phyloP scores from a whole-genome alignment of 306 rosid genomes.

The Luffa acutangula region DNA sequence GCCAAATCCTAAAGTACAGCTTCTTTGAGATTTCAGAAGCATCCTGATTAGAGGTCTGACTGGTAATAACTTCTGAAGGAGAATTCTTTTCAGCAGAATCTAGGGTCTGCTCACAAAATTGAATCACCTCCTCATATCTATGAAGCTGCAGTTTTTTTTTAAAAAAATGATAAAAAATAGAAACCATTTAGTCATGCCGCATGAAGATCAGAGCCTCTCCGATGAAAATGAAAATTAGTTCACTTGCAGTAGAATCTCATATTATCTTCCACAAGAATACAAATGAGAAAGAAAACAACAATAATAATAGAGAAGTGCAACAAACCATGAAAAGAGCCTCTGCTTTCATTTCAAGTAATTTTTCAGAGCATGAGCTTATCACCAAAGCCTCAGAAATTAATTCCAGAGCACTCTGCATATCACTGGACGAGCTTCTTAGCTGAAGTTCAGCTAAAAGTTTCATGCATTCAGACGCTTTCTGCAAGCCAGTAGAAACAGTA shows the following conservation, averaged over 20 bases:
- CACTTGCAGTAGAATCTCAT: conserved; percentile 11
- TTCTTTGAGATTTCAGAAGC: conserved; percentile 32
- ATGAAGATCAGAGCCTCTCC: not conserved
- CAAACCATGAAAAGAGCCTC: conserved; percentile 72
- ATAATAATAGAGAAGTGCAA: not conserved
- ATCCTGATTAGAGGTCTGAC: conserved; percentile 27
- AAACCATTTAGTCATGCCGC: not conserved
- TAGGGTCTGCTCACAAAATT: conserved; percentile 61
- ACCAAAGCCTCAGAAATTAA: conserved; percentile 57
- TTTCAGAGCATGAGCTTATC: conserved; percentile 64
- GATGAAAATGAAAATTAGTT: conserved; percentile 15
- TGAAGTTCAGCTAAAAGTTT: conserved; percentile 44
- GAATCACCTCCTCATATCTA: conserved; percentile 77
- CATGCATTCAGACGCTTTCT: conserved; percentile 65
- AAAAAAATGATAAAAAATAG: not conserved
- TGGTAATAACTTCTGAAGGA: conserved; percentile 20
- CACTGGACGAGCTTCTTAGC: conserved; percentile 43
- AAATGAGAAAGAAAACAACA: not conserved
- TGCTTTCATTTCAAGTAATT: conserved; percentile 85
- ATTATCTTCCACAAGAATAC: not conserved
- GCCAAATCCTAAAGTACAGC: conserved; percentile 68
- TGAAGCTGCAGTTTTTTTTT: conserved; percentile 41
- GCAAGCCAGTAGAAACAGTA: conserved; percentile 31
- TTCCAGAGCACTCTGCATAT: conserved; percentile 49
- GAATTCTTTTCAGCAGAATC: conserved; percentile 77